Percentiles rank a stretch among this genome's conserved stretches.
Evolutionary conservation across 2,329 filamentous ascomycete species (phyloP).

Genomic region (Xylariaceae sp.): DNA sequence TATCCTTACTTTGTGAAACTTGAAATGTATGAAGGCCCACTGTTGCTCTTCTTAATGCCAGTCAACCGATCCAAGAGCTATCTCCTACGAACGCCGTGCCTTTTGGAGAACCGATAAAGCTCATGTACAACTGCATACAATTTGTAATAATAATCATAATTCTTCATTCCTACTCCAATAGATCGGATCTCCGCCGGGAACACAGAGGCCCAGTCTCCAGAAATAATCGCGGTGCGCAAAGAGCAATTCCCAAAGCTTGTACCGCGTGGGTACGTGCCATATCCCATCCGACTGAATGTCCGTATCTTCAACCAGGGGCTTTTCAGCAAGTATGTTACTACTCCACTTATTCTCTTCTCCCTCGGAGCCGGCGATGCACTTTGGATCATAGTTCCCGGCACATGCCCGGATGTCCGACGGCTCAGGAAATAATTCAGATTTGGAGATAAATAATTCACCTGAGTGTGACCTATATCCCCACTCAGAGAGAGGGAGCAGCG

Average conservation of each 20-base stretch:
- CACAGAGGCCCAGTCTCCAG: slow-evolving; percentile 87
- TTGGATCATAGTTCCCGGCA: slow-evolving; percentile 70
- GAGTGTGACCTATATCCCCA: slow-evolving; percentile 88
- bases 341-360: slow-evolving; percentile 36
- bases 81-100: slow-evolving; percentile 2
- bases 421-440: slow-evolving; percentile 70
- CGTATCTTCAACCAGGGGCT: slow-evolving; percentile 28
- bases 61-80: slow-evolving; percentile 1
- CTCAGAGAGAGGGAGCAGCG: slow-evolving; percentile 81
- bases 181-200: slow-evolving; percentile 76
- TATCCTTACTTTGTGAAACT: too few species aligned
- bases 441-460: slow-evolving; percentile 86
- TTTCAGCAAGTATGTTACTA: slow-evolving; percentile 31
- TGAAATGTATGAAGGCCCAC: too few species aligned
- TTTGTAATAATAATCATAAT: too few species aligned
- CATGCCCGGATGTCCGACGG: slow-evolving; percentile 74
- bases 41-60: slow-evolving; percentile 9
- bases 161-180: slow-evolving; percentile 65
- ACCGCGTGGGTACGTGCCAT: slow-evolving; percentile 62
- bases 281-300: slow-evolving; percentile 47
- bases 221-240: slow-evolving; percentile 98
- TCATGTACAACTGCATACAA: slow-evolving; percentile 6
- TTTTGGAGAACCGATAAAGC: not conserved
- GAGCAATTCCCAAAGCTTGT: slow-evolving; percentile 90
- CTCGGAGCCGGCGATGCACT: slow-evolving; percentile 71